Base-by-base conservation (phyloP, 2,329 filamentous ascomycete species). In the Thermoascus crustaceus region DNA sequence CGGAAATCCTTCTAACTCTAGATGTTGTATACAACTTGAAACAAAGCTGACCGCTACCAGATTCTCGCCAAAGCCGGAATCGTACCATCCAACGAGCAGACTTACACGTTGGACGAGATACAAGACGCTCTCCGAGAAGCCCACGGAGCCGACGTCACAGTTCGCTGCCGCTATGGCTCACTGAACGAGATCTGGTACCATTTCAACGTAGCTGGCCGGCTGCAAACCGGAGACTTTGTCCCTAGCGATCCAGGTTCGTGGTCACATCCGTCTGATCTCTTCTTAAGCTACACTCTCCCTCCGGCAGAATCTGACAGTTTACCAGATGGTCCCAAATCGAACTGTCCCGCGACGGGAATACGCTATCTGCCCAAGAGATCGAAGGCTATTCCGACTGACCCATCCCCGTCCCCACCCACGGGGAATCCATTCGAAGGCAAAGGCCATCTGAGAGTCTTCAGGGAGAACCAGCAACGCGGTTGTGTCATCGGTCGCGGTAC, bases 401-500 rank as follows among this genome's bases (percentile, higher is more conserved):
- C 56, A 1, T 45, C 46, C 5, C 43, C 43, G 4, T 45, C 54
- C 3, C 42, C 53, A 22, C 54, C 60, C 11, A 61, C 58, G 4
- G 38, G 50, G 7, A 45, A 39, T 0, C 64, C 73, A 0, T 77
- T 76, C 50, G 59, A 63, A n/a, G 78, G 78, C 1, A 69, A 62
- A 20, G 80, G 80, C 1, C 73, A 71, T 45, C 54, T 84, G 25
- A 71, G 78, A 35, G 76, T 80, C 3, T 53, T 50, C 8, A 57
- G 48, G 0, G 37, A 47, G 18, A 53, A 55, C 30, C 52, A 54
- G 23, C 43, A 41, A 25, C 48, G 56, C 5, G 80, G 81, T n/a
- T 85, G 79, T 46, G 68, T 85, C 39, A 85, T 84, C 51, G 71
- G 71, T 37, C 66, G 60, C 7, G 81, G 81, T 0, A 75, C 71